Evolutionary conservation across 2,329 filamentous ascomycete species (phyloP), one percentile per base, ranked within the genome.

Genomic region (Stagonosporopsis vannaccii): DNA sequence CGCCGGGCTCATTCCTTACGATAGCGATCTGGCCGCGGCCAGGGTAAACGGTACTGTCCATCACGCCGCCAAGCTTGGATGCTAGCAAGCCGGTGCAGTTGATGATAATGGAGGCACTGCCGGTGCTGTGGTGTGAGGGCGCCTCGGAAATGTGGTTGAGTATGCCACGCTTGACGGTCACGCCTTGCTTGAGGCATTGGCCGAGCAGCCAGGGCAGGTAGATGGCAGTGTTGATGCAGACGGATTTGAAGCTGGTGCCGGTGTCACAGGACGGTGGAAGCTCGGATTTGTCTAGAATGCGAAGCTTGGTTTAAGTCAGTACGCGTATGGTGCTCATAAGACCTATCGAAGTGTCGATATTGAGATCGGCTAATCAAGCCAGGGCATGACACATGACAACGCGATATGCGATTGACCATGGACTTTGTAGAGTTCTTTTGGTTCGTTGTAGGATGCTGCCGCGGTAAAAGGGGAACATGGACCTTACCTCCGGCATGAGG

Each of bases 221-320:
- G 55, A 97, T 78, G 37, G 90, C 86, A 0, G 91, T 91, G 78
- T 98, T 97, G 74, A 97, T 94, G 78, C 93, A 97, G 36, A 97
- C 88, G 1, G 90, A 94, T 7, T 86, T 91, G 75, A 95, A 97
- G 51, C 84, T 81, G 46, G 86, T 90, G 22, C 87, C 92, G 11
- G 88, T 89, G 58, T 92, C 88, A 49, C 88, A 84, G 17, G 85
- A 90, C 0, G 79, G 66, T 0, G 86, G 84, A 1, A 96, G 78
- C 63, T 69, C 82, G 9, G 79, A 75, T 30, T 82, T 74, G 4
- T 82, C 71, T 3, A 94, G 75, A 54, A 86, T 78, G 58, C 85
- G 84, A 75, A 87, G 94, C 82, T 85, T 60, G 19, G 13, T 3
- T 19, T 9, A 7, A 7, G 41, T 66, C 25, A 61, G 51, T 28